Base-by-base conservation (phyloP, 768 basidiomycete genomes). In the Leucosporidium scottii region DNA sequence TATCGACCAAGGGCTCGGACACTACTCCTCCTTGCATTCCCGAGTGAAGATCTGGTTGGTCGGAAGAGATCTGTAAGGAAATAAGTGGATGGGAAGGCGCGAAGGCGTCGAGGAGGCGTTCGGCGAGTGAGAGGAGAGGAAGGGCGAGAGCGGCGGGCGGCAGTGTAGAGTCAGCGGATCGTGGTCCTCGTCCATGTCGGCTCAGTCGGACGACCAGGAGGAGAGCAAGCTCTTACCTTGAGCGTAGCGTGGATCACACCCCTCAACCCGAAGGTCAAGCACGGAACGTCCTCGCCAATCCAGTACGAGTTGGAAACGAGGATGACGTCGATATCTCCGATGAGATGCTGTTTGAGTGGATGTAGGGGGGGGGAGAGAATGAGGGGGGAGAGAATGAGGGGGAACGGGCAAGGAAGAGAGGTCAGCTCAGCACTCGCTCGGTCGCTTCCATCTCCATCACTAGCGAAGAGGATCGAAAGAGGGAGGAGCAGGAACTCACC, bases 241-340 rank as follows among this genome's bases (percentile, higher is more conserved):
- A 96, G 79, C 44, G 85, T 84, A 61, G 90, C 91, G 75, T 93
- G 93, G 1, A 97, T 85, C 5, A 99, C 94, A 0, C 96, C 96
- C 56, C 96, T 84, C 64, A 97, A 80, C 5, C 96, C 96, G 76
- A 94, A 96, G 0, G 93, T 96, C 61, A 98, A 87, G 75, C 93
- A 97, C 0, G 96, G 93, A 9, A 85, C 84, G 70, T 88, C 85
- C 73, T 96, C 91, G 18, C 88, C 88, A 71, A 98, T 91, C 93
- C 94, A 99, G 15, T 91, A 93, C 27, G 93, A 97, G 76, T 99
- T 98, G 72, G 90, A 91, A 44, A 73, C 87, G 23, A 97, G 80
- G 65, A 98, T 91, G 1, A 88, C 88, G 79, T 97, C 91, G 55
- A 97, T 85, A 49, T 85, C 79, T 2, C 94, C 93, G 74, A 98